phyloP scores from a whole-genome alignment of 73 alveolate species.

The Stentor coeruleus region DNA sequence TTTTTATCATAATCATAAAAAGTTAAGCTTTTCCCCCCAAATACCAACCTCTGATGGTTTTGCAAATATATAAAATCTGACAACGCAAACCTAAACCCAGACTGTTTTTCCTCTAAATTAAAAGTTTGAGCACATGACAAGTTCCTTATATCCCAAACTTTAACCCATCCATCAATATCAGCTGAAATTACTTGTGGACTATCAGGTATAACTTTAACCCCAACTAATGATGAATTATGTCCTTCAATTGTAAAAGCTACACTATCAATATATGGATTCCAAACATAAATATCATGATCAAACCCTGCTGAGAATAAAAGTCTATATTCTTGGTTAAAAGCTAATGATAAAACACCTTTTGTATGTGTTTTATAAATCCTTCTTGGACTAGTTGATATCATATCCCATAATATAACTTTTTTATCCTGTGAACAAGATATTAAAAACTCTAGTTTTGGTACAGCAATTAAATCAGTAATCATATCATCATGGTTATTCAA shows the following conservation, averaged over 20 bases:
- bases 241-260: constrained; percentile 59
- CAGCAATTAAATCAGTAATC: constrained; percentile 72
- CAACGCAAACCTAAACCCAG: constrained; percentile 57
- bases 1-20: constrained; percentile 77
- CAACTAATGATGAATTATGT: constrained; percentile 65
- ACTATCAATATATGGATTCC: constrained; percentile 83
- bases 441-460: constrained; percentile 69
- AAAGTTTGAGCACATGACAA: constrained; percentile 68
- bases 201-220: constrained; percentile 61
- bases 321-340: constrained; percentile 61
- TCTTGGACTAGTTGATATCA: constrained; percentile 53
- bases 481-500: constrained; percentile 69
- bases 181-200: constrained; percentile 64
- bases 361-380: constrained; percentile 72
- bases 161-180: constrained; percentile 68
- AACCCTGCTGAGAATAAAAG: constrained; percentile 79
- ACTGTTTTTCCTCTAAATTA: constrained; percentile 66
- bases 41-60: constrained; percentile 55
- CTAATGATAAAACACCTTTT: constrained; percentile 69
- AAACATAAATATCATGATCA: constrained; percentile 81
- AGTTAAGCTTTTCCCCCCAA: constrained; percentile 66
- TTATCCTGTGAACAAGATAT: constrained; percentile 72
- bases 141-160: constrained; percentile 73
- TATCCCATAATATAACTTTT: constrained; percentile 72
- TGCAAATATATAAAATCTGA: constrained; percentile 52